Conservation (phyloP, 176 grass and related monocot species). For the Cymbopogon citratus region DNA sequence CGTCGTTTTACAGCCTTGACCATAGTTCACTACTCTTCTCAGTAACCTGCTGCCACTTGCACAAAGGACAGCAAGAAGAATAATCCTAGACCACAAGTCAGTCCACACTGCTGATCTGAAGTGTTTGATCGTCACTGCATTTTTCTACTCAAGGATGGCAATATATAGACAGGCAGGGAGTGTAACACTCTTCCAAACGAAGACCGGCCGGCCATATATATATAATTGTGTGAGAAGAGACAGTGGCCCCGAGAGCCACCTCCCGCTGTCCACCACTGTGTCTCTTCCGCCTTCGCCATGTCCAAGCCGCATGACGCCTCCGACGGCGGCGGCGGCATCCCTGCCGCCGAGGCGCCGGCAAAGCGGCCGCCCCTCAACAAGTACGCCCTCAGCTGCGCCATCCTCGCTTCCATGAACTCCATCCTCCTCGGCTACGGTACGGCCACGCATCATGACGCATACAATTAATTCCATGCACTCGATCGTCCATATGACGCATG, state of each 20-base stretch:
- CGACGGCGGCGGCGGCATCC: neutral
- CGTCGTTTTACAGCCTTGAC: no score
- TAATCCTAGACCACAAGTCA: neutral
- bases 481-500: no score
- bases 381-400: conserved; percentile 61
- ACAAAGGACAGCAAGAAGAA: neutral
- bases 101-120: neutral
- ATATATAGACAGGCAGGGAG: neutral
- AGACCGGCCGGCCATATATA: conserved; percentile 5
- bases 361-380: conserved; percentile 48
- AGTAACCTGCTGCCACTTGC: no score
- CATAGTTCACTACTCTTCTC: no score
- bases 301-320: neutral
- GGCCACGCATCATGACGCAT: neutral
- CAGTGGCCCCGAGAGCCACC: neutral
- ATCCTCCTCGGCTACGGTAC: conserved; percentile 82
- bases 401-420: conserved; percentile 79
- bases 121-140: neutral
- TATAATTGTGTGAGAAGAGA: neutral
- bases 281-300: conserved; percentile 16
- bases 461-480: neutral
- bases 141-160: conserved; percentile 16
- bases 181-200: neutral
- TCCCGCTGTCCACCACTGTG: neutral
- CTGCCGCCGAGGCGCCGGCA: conserved; percentile 34